phyloP scores from a whole-genome alignment of 352 stramenopile genomes.

The Globisporangium spiculum region DNA sequence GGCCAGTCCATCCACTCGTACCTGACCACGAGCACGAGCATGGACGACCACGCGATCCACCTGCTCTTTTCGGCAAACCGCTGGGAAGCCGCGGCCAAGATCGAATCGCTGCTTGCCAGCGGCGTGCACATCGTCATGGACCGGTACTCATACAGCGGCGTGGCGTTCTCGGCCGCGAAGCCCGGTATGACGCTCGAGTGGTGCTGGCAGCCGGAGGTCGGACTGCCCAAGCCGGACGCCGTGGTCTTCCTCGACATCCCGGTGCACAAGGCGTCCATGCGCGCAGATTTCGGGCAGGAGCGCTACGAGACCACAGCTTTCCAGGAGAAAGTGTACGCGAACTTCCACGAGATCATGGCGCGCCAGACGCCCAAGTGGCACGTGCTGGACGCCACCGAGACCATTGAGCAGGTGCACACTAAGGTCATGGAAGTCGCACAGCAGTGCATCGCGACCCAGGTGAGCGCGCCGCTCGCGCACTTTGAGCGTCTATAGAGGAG shows the following conservation, averaged over 20 bases:
- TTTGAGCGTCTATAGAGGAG: slow-evolving; percentile 27
- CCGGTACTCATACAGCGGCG: slow-evolving; percentile 96
- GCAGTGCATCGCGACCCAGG: slow-evolving; percentile 35
- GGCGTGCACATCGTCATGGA: slow-evolving; percentile 96
- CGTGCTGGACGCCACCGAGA: slow-evolving; percentile 73
- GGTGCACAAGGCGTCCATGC: slow-evolving; percentile 83
- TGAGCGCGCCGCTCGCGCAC: slow-evolving; percentile 28
- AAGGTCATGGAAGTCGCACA: slow-evolving; percentile 55
- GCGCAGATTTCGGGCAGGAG: slow-evolving; percentile 93
- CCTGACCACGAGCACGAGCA: slow-evolving; percentile 80
- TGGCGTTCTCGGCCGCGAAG: slow-evolving; percentile 98
- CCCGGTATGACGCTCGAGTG: slow-evolving; percentile 92
- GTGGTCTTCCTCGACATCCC: slow-evolving; percentile 98
- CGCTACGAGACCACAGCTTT: slow-evolving; percentile 90
- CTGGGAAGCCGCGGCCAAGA: slow-evolving; percentile 92
- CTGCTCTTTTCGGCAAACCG: slow-evolving; percentile 99
- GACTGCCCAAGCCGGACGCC: slow-evolving; percentile 95
- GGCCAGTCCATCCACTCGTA: slow-evolving; percentile 98
- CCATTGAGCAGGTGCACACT: slow-evolving; percentile 71
- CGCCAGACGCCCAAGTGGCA: slow-evolving; percentile 55
- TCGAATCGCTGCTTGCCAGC: slow-evolving; percentile 59
- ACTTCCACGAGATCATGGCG: slow-evolving; percentile 74
- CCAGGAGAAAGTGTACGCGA: slow-evolving; percentile 80
- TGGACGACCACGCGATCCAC: slow-evolving; percentile 98
- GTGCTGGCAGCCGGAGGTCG: slow-evolving; percentile 97